phyloP scores from a whole-genome alignment of 371 early-diverging fungal genomes.

The Mucor velutinosus region DNA sequence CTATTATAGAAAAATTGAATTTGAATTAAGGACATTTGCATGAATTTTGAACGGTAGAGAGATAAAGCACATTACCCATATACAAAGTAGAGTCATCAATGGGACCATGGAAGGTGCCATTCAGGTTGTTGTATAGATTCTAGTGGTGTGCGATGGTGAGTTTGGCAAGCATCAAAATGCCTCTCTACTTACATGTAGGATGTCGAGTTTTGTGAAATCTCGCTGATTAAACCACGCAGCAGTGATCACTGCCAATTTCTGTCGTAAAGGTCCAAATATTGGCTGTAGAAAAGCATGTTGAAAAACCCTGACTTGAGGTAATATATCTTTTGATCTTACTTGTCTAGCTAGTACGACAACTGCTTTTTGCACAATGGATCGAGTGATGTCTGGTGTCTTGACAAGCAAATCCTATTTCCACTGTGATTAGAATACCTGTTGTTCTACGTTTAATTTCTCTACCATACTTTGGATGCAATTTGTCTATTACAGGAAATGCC shows the following conservation, averaged over 20 bases:
- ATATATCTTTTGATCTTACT: conserved; percentile 30
- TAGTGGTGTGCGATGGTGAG: conserved; percentile 18
- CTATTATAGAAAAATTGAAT: conserved; percentile 22
- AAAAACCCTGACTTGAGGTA: neutral
- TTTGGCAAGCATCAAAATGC: neutral
- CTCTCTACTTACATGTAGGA: conserved; percentile 61
- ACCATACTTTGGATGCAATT: conserved; percentile 61
- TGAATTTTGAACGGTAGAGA: neutral
- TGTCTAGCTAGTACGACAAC: conserved; percentile 76
- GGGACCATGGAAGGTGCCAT: conserved; percentile 54
- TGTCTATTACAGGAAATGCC: conserved; percentile 87
- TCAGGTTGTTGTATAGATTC: conserved; percentile 70
- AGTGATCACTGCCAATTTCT: conserved; percentile 77
- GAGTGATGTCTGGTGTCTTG: conserved; percentile 77
- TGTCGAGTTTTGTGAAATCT: conserved; percentile 78
- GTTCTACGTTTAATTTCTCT: neutral
- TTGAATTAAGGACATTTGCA: neutral
- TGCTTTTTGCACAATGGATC: conserved; percentile 84
- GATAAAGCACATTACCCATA: conserved; percentile 55
- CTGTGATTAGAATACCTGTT: neutral
- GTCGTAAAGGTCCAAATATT: conserved; percentile 73
- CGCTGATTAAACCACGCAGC: conserved; percentile 80
- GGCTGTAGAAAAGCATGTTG: conserved; percentile 46
- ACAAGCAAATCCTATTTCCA: conserved; percentile 58
- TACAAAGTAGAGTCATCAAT: conserved; percentile 71